phyloP scores from a whole-genome alignment of 108 stramenopile genomes.

The Bacterosira constricta region DNA sequence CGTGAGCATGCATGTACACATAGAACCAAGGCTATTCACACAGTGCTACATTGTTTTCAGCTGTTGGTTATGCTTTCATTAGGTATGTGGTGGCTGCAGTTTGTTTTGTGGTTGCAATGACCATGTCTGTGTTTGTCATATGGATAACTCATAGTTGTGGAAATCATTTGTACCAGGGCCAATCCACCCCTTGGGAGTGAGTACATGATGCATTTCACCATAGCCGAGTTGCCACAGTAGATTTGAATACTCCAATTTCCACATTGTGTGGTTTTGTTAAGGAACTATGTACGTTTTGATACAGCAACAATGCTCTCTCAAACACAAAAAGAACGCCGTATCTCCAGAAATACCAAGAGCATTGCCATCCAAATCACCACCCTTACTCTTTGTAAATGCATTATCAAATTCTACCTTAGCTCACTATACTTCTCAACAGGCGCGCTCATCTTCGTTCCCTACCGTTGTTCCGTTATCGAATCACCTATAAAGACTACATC shows the following conservation, averaged over 20 bases:
- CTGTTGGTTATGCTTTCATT: no score
- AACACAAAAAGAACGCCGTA: constrained; percentile 23
- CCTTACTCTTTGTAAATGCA: constrained; percentile 49
- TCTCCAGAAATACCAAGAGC: constrained; percentile 72
- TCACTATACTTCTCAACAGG: constrained; percentile 15
- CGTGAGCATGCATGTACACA: no score
- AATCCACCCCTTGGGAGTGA: constrained; percentile 43
- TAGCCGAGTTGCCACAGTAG: constrained; percentile 72
- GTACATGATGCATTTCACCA: constrained; percentile 59
- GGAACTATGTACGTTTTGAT: not conserved
- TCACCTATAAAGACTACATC: constrained; percentile 81
- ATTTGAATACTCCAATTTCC: constrained; percentile 45
- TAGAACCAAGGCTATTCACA: no score
- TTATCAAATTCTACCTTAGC: constrained; percentile 39
- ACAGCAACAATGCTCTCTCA: no score
- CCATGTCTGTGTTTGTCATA: no score
- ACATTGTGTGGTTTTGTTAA: not conserved
- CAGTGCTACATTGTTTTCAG: no score
- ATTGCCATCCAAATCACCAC: constrained; percentile 56
- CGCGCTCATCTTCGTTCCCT: constrained; percentile 46
- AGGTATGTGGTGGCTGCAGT: no score
- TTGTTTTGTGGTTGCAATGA: no score
- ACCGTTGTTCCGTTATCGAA: constrained; percentile 57
- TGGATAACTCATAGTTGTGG: no score
- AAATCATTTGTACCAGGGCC: constrained; percentile 71